Base-by-base conservation (phyloP, 306 rosid genomes). In the Cucurbita maxima region DNA sequence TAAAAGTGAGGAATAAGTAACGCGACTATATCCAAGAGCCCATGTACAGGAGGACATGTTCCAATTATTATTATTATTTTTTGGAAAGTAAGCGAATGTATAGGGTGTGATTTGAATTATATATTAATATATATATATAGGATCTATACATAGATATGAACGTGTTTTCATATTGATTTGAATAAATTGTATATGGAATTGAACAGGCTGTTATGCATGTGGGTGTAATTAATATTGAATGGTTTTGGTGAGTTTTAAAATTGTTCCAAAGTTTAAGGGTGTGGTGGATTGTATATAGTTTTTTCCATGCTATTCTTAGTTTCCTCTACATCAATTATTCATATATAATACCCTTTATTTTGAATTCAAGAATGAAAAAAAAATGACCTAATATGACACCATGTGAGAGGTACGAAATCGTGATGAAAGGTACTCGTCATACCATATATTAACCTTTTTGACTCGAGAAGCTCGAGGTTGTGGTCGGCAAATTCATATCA, bases 191-290 rank as follows among this genome's bases (percentile, higher is more conserved):
- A 1, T 14, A 25, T 58, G 64, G 15, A 58, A 13, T 58, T 30
- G 64, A 25, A 58, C 64, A 58, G 64, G 64, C 64, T 58, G 64
- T 58, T 25, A 58, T 12, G 64, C 64, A 58, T 58, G 64, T 58
- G 40, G 63, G 64, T 58, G 41, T 58, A 58, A 11, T 58, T 25
- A 58, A 58, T 4, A 58, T 30, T 58, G n/a, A 58, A 30, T 30
- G n/a, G 64, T 25, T 58, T 25, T 58, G 64, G 64, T 58, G 64
- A 30, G 41, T 12, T 53, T 6, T 11, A 11, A 58, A 25, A 11
- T 30, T 58, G 37, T 58, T 58, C 64, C 64, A 58, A 58, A 58
- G 41, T 58, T 58, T 58, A n/a, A 58, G 63, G 63, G 30, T 58
- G 40, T 25, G 41, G 15, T 58, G 8, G n/a, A 25, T 10, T 58